Evolutionary conservation across 2,329 filamentous ascomycete genomes (phyloP).

Genomic region (Septoria petroselini): DNA sequence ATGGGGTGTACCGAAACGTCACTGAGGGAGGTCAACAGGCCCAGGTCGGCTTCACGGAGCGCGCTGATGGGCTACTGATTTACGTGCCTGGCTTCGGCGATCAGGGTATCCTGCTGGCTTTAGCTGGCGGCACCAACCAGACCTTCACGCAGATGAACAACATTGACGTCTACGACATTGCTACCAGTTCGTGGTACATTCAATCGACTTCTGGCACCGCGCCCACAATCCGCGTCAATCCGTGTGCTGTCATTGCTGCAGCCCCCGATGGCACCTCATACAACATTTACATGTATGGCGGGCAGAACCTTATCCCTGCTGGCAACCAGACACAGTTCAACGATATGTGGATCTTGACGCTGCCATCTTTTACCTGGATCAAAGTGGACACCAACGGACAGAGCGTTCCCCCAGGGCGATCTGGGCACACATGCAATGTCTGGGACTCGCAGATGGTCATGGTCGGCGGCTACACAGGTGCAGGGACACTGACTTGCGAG

Average conservation of each 20-base stretch:
- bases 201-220: conserved; percentile 62
- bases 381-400: conserved; percentile 55
- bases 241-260: conserved; percentile 69
- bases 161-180: conserved; percentile 79
- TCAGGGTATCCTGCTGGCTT: conserved; percentile 70
- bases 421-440: conserved; percentile 72
- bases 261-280: conserved; percentile 64
- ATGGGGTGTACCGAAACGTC: conserved; percentile 69
- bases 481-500: conserved; percentile 59
- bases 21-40: conserved; percentile 68
- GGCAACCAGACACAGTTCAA: conserved; percentile 60
- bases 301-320: conserved; percentile 67
- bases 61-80: conserved; percentile 69
- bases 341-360: conserved; percentile 74
- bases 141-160: conserved; percentile 63
- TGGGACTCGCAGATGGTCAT: conserved; percentile 80
- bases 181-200: conserved; percentile 66
- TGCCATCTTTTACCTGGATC: conserved; percentile 80
- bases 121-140: conserved; percentile 69
- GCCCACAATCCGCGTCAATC: conserved; percentile 61
- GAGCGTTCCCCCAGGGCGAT: conserved; percentile 55
- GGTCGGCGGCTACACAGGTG: conserved; percentile 67
- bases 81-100: conserved; percentile 74
- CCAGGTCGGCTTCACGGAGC: conserved; percentile 64
- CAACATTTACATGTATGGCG: conserved; percentile 75